phyloP scores from a whole-genome alignment of 148 eudicot species.

The Vaccinium darrowii region DNA sequence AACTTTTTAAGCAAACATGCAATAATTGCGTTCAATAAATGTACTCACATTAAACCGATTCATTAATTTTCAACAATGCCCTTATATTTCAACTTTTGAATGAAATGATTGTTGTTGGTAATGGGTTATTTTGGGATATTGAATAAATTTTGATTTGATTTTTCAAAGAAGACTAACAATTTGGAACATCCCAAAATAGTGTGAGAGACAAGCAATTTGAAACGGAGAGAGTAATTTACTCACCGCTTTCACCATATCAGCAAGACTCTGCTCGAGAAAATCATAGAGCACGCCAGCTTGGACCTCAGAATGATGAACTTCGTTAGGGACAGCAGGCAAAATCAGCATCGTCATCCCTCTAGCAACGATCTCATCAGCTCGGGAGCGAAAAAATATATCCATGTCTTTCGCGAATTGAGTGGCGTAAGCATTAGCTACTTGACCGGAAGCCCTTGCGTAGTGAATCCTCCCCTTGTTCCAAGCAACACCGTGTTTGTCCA shows the following conservation, averaged over 20 bases:
- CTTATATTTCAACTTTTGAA: no score
- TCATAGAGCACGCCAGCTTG: neutral
- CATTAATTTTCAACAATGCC: no score
- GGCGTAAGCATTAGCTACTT: slow-evolving; percentile 2
- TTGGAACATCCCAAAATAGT: no score
- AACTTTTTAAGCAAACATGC: no score
- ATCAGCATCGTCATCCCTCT: slow-evolving; percentile 12
- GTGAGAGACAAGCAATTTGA: no score
- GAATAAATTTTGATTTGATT: no score
- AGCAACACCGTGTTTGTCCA: neutral
- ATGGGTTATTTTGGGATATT: no score
- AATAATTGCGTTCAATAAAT: no score
- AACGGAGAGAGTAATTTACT: neutral
- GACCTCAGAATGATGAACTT: neutral
- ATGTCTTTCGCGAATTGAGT: slow-evolving; percentile 15
- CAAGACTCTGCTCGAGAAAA: neutral
- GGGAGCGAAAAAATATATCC: neutral
- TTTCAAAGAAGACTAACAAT: no score
- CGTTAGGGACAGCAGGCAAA: neutral
- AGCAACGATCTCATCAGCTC: slow-evolving; percentile 9
- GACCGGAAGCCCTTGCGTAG: slow-evolving; percentile 3
- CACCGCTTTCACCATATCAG: slow-evolving; percentile 15
- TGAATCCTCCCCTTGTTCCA: slow-evolving; percentile 15
- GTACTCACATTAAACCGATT: no score
- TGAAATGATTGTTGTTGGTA: no score